Evolutionary conservation across 345 rosid genomes (phyloP).

Genomic region (Pseudoturritis turrita): DNA sequence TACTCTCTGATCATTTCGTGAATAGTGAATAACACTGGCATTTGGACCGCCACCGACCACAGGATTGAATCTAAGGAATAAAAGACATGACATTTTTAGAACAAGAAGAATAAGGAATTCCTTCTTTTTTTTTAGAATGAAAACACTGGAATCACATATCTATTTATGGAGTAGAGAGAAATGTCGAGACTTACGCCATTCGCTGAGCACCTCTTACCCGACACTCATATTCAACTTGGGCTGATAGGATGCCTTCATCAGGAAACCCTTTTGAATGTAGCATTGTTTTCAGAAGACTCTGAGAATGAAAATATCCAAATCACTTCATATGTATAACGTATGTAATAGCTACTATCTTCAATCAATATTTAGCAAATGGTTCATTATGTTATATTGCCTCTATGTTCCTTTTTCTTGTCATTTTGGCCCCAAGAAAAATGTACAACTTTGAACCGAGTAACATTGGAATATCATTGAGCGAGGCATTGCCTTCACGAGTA

Average conservation of each 20-base stretch:
- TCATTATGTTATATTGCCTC: background rate
- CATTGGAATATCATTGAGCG: background rate
- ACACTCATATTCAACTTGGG: conserved; percentile 91
- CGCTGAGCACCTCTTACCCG: conserved; percentile 91
- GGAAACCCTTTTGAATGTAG: conserved; percentile 74
- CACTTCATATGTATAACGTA: background rate
- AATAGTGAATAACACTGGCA: conserved; percentile 88
- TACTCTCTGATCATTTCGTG: conserved; percentile 89
- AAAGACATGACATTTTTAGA: background rate
- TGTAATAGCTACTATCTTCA: background rate
- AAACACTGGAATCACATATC: background rate
- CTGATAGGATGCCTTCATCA: conserved; percentile 67
- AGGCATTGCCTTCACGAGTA: background rate
- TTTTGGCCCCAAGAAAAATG: background rate
- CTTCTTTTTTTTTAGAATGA: background rate
- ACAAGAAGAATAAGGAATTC: background rate
- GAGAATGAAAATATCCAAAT: conserved; percentile 22
- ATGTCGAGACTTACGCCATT: conserved; percentile 73
- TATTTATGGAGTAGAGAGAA: background rate
- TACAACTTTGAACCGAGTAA: background rate
- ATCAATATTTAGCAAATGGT: background rate
- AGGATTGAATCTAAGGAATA: conserved; percentile 68
- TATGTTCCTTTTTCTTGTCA: background rate
- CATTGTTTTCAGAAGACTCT: conserved; percentile 94
- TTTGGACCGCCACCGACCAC: conserved; percentile 95